Conservation (phyloP, 2,329 filamentous ascomycete species). For the Hypoxylon sp. region DNA sequence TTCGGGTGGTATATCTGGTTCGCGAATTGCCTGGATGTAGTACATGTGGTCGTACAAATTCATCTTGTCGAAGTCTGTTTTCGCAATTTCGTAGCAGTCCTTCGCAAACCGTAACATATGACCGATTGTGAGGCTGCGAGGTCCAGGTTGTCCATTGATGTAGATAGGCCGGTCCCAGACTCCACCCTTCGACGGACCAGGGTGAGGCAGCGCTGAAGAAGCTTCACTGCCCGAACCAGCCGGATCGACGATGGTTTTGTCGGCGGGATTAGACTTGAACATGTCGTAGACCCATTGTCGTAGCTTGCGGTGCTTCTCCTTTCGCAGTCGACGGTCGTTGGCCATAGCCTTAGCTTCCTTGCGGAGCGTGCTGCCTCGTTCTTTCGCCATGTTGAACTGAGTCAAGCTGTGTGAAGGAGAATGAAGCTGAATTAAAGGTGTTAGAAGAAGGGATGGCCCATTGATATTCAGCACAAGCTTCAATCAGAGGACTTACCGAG, state of each 20-base stretch:
- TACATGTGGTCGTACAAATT: constrained; percentile 22
- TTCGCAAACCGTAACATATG: constrained; percentile 21
- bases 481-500: too few relatives aligned
- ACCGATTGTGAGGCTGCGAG: neutral
- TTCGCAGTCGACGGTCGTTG: constrained; percentile 2
- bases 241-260: neutral
- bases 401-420: too few relatives aligned
- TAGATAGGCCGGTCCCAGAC: constrained; percentile 1
- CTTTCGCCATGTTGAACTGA: neutral
- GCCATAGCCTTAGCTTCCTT: constrained; percentile 29
- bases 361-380: neutral
- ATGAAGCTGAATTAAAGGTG: too few relatives aligned
- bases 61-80: constrained; percentile 31
- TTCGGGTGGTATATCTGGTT: neutral
- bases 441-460: too few relatives aligned
- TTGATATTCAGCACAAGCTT: too few relatives aligned
- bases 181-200: neutral
- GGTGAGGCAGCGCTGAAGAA: neutral
- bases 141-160: neutral
- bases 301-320: constrained; percentile 17
- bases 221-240: neutral
- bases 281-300: constrained; percentile 12
- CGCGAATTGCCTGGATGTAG: constrained; percentile 7
- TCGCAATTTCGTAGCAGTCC: constrained; percentile 1
- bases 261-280: neutral